Evolutionary conservation across 176 grass and related monocot species (phyloP), one percentile per base, ranked within the genome.

Genomic region (Ensete ventricosum): DNA sequence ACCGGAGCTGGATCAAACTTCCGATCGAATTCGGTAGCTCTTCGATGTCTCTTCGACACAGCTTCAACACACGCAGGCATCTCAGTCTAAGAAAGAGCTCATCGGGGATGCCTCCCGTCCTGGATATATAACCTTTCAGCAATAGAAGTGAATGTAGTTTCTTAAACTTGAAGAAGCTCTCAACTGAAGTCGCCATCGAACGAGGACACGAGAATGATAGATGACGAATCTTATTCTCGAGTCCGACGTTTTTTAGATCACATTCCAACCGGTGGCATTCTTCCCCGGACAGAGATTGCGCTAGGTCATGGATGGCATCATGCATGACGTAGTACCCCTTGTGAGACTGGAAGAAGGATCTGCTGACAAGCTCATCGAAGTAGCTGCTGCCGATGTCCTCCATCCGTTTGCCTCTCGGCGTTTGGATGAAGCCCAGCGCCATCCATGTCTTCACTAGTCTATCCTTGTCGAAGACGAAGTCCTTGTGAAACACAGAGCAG

Each of bases 241-340:
- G 1, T 73, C 24, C 77, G 62, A 51, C 71, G 16, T 25, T 68
- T 52, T 74, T 81, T 19, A 12, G 22, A 64, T 14, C 54, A 21
- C 80, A 78, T 64, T 88, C 88, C 48, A 96, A 49, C 73, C 82
- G 79, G 14, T 81, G 72, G 55, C 82, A 96, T 68, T 96, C 89
- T 85, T 82, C 52, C 1, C 79, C 25, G 14, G 86, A 96, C 53
- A 96, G 53, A 3, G 78, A 96, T 53, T 87, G 82, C 57, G 86
- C 86, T 65, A 96, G 80, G 22, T 92, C 88, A 79, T 96, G 89
- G 64, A 96, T 92, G 66, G 86, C 84, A 75, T 92, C 86, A 74
- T 92, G 89, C 92, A 96, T 96, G 62, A 92, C 86, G 84, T 82
- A 91, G 71, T 81, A 81, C 43, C 72, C 76, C 74, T 85, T 92